Evolutionary conservation across 2,329 filamentous ascomycete species (phyloP), one percentile per base, ranked within the genome.

Genomic region (Colletotrichum liaoningense): DNA sequence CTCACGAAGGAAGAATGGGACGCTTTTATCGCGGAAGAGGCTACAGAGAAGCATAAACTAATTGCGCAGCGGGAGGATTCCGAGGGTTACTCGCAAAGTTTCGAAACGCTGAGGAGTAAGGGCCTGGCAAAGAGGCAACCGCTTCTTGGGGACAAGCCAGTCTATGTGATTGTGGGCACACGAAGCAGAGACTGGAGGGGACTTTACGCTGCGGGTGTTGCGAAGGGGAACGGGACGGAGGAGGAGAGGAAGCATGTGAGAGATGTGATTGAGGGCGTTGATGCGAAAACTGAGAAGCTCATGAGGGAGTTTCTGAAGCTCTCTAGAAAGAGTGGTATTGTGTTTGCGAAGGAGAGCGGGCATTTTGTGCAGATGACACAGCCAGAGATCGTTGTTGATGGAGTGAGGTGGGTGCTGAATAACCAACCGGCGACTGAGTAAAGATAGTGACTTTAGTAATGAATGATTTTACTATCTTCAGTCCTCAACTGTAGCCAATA

Each of bases 1-100:
- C 5, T 70, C 60, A 70, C 67, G 55, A n/a, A 14, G 24, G 62
- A 26, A 38, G 67, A 70, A 55, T 70, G 67, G 67, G 42, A 70
- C 7, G 62, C 62, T 4, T 70, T 70, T 24, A 58, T 16, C 38
- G 54, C 60, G 28, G 67, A 62, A 22, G 54, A 59, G 26, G 35
- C 67, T 6, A 70, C 67, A 9, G 55, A 70, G 16, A 66, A 59
- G 52, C 35, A 52, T 24, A 60, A 59, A 22, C 38, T 70, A 5
- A 60, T 55, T 9, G 67, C 26, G 16, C n/a, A 35, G 3, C 28
- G 22, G 8, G 67, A 70, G 42, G 62, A 70, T 6, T 19, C 19
- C 0, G 62, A 70, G 7, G 33, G 49, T 5, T 70, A 70, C 24
- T 16, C 16, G 16, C 30, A 55, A 28, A 70, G 60, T n/a, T 70